phyloP scores from a whole-genome alignment of 305 asterid genomes.

The Plantago lanceolata region DNA sequence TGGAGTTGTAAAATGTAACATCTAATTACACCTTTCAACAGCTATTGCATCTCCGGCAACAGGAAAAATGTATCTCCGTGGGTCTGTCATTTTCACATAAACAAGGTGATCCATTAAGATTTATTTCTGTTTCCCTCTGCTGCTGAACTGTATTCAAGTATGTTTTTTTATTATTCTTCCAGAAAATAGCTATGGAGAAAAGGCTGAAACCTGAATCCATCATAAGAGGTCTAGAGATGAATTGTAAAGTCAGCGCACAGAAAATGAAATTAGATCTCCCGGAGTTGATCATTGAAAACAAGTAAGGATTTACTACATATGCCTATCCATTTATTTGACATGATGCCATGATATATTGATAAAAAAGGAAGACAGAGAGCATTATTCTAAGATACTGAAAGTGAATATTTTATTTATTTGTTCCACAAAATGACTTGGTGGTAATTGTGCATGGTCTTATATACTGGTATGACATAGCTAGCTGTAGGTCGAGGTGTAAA shows the following conservation, averaged over 20 bases:
- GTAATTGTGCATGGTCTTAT: too few relatives aligned
- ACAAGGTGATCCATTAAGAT: slow-evolving; percentile 52
- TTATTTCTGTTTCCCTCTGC: slow-evolving; percentile 13
- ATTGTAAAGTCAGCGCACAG: slow-evolving; percentile 31
- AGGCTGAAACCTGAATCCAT: slow-evolving; percentile 47
- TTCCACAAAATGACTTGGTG: neutral
- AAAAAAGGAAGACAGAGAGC: slow-evolving; percentile 2
- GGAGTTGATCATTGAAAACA: slow-evolving; percentile 43
- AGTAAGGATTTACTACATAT: slow-evolving; percentile 43
- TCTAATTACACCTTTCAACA: slow-evolving; percentile 18
- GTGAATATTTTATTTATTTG: slow-evolving; percentile 14
- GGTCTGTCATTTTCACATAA: slow-evolving; percentile 70
- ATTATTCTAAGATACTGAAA: slow-evolving; percentile 12
- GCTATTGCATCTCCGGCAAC: slow-evolving; percentile 44
- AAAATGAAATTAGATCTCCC: slow-evolving; percentile 52
- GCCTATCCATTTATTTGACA: slow-evolving; percentile 13
- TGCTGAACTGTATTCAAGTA: slow-evolving; percentile 14
- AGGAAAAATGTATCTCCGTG: slow-evolving; percentile 44
- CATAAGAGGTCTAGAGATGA: slow-evolving; percentile 47
- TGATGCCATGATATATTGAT: slow-evolving; percentile 8
- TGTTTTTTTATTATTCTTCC: slow-evolving; percentile 28
- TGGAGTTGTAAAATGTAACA: slow-evolving; percentile 22
- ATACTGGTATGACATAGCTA: too few relatives aligned
- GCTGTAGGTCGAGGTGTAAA: too few relatives aligned
- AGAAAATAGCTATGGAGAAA: slow-evolving; percentile 60